Evolutionary conservation across 768 basidiomycete genomes (phyloP), one percentile per base, ranked within the genome.

Genomic region (Naematelia aurantialba): DNA sequence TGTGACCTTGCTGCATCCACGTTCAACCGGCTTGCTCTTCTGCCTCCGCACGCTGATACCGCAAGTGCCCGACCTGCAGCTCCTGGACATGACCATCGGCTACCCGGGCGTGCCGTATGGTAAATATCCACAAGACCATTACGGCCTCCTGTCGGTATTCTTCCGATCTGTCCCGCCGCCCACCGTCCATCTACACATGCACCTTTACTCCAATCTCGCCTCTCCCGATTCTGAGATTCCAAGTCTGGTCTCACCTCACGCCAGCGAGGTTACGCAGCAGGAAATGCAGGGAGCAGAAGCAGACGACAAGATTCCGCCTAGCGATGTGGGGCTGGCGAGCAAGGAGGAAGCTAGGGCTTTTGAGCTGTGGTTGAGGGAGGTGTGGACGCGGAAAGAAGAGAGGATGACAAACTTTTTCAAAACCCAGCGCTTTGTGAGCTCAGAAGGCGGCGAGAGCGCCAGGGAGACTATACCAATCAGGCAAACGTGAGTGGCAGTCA

Each of bases 1-100:
- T 79, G 79, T 75, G 51, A 85, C 97, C 73, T 76, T 83, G n/a
- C 82, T 99, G 11, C 83, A 97, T 48, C 96, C 96, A 4, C 85
- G 93, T 55, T 91, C 96, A 45, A 93, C 90, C 1, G 96, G 96
- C 1, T 79, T 97, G 58, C 86, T 88, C 59, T 89, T 89, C 73
- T 88, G 85, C 65, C 80, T 98, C 47, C 85, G 89, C 26, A 86
- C 90, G 0, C 82, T 97, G 11, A 81, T 85, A 14, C 85, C 91
- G 21, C 83, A 87, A 58, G 82, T 93, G 22, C 87, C 87, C 25
- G 82, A 82, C 55, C 79, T 99, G 58, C 84, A 85, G 65, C 76
- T 99, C 12, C 79, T 98, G n/a, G 96, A 98, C 73, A 80, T 96
- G 46, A 98, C 96, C 0, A 81, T 94, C 61, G 84, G 87, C 25